Percentiles rank a stretch among this genome's conserved stretches.
phyloP scores from a whole-genome alignment of 2,329 filamentous ascomycete genomes.

The Tolypocladium nubicola region DNA sequence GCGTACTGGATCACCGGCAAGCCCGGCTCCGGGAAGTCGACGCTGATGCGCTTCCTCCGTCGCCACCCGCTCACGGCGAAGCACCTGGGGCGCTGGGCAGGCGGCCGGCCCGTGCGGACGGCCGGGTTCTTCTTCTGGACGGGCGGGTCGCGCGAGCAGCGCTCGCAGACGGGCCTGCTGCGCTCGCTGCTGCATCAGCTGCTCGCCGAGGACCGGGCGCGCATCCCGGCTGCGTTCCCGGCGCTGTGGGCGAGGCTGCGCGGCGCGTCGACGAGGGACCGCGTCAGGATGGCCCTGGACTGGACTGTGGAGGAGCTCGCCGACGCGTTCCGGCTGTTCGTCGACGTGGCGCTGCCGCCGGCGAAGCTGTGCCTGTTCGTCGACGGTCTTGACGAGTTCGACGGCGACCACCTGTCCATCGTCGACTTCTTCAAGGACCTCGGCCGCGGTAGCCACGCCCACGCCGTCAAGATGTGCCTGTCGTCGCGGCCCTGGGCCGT shows the following conservation, averaged over 20 bases:
- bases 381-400: constrained; percentile 23
- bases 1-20: constrained; percentile 29
- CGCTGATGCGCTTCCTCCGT: constrained; percentile 28
- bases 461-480: constrained; percentile 16
- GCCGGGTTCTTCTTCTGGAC: constrained; percentile 37
- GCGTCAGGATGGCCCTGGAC: constrained; percentile 16
- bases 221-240: constrained; percentile 14
- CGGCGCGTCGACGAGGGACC: constrained; percentile 17
- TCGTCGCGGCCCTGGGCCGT: constrained; percentile 20
- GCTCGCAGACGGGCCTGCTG: constrained; percentile 24
- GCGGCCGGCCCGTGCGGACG: constrained; percentile 12
- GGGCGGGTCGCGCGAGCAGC: constrained; percentile 25
- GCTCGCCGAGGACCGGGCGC: constrained; percentile 11
- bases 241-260: constrained; percentile 15
- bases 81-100: constrained; percentile 16
- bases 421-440: constrained; percentile 17
- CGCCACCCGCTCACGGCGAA: constrained; percentile 9
- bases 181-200: constrained; percentile 26
- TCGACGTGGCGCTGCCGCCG: constrained; percentile 8
- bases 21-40: constrained; percentile 35
- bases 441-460: constrained; percentile 4
- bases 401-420: constrained; percentile 16
- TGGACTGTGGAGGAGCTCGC: constrained; percentile 20
- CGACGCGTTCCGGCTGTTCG: constrained; percentile 11
- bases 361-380: constrained; percentile 18